Conservation (phyloP, 352 stramenopile species). For the Achlya hypogyna region DNA sequence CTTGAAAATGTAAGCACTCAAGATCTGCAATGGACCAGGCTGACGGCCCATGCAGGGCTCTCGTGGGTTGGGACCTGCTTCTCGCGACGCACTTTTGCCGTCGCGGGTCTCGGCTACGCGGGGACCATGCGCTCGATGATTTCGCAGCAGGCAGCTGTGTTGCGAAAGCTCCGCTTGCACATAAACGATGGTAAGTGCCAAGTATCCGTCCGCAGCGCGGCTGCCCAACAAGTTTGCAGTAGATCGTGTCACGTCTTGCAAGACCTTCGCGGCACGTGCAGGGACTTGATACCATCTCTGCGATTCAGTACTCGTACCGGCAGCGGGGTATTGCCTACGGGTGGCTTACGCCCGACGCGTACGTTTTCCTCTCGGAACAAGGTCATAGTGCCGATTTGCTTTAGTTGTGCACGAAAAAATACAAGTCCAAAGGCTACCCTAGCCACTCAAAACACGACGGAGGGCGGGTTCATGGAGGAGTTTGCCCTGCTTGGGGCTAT, state of each 20-base stretch:
- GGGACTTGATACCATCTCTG: conserved; percentile 53
- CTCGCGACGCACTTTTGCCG: conserved; percentile 35
- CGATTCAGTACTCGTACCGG: conserved; percentile 61
- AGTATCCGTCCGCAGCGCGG: background rate
- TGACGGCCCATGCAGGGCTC: conserved; percentile 27
- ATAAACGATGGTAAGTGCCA: conserved; percentile 31
- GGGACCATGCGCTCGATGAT: conserved; percentile 35
- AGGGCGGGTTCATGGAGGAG: conserved; percentile 37
- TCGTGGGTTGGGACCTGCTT: conserved; percentile 70
- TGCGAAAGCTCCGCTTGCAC: conserved; percentile 40
- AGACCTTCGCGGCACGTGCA: conserved; percentile 56
- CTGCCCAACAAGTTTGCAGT: conserved; percentile 52
- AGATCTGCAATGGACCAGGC: background rate
- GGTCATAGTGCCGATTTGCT: conserved; percentile 51
- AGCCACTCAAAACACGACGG: conserved; percentile 38
- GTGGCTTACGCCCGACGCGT: conserved; percentile 45
- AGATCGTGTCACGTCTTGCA: conserved; percentile 42
- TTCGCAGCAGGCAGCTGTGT: conserved; percentile 26
- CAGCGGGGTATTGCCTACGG: conserved; percentile 41
- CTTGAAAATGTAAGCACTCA: conserved; percentile 23
- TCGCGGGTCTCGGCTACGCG: conserved; percentile 29
- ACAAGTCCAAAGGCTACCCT: conserved; percentile 17
- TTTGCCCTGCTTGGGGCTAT: conserved; percentile 47
- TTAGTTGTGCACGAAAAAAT: conserved; percentile 40
- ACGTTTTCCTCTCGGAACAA: conserved; percentile 52